Evolutionary conservation across 805 yeast species (phyloP), one percentile per base, ranked within the genome.

Genomic region (Wickerhamomyces strasburgensis): DNA sequence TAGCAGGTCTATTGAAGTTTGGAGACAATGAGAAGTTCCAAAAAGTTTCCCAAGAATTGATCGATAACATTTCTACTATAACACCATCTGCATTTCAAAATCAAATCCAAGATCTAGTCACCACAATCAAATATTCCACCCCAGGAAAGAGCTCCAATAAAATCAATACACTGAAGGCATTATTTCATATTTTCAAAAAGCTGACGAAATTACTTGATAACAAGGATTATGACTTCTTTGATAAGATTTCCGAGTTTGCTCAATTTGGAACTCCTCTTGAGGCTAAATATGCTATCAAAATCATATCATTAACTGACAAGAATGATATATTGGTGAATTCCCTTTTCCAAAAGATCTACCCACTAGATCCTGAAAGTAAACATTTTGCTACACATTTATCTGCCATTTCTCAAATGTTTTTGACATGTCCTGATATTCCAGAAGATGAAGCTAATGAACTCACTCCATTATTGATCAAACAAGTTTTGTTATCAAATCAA

Each of bases 1-100:
- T 86, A 14, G 58, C 72, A 0, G 65, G 73, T 14, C 58, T 84
- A 5, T 57, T 84, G n/a, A 67, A 60, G 14, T 49, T 66, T 25
- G 61, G 72, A 34, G 33, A 56, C 3, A 35, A 47, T 5, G 52
- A 57, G 31, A 47, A 57, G 10, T 51, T 62, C 46, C 46, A 52
- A 28, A 34, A 56, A 6, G 45, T 59, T 19, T 70, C 88, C 0
- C 73, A 76, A 38, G 75, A 69, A 33, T 45, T 83, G 4, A 58
- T 86, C 18, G 78, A 77, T 40, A 66, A 72, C 29, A 72, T 84
- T 3, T 78, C 94, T 0, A 49, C 56, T 3, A 65, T 72, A 3
- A 62, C 73, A 32, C 96, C 96, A 1, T 69, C 71, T 11, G 76
- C 80, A 1, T 70, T 87, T 54, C 74, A 73, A 47, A 68, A 70